Evolutionary conservation across 2,329 filamentous ascomycete genomes (phyloP).

Genomic region (Chlorencoelia australis): DNA sequence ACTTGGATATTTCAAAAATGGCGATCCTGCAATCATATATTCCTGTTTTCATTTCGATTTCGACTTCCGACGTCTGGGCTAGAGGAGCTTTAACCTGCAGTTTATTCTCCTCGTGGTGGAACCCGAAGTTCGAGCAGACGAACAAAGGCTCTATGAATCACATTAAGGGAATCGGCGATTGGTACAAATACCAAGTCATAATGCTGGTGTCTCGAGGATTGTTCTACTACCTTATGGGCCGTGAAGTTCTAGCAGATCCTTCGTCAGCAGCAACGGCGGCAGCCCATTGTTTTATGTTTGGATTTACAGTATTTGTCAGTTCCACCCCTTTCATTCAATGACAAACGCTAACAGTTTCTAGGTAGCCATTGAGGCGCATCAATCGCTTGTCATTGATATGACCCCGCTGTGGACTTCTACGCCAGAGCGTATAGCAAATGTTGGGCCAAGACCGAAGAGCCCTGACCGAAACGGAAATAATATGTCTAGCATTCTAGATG

Average conservation of each 20-base stretch:
- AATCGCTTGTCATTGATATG: conserved; percentile 23
- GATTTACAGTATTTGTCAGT: conserved; percentile 45
- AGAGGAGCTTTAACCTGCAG: conserved; percentile 39
- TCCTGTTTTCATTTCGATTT: background rate
- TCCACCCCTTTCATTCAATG: background rate
- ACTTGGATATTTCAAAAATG: background rate
- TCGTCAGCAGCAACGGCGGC: conserved; percentile 10
- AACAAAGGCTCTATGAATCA: conserved; percentile 49
- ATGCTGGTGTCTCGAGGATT: conserved; percentile 45
- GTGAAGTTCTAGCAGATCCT: conserved; percentile 13
- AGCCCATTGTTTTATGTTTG: conserved; percentile 45
- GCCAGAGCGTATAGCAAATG: conserved; percentile 16
- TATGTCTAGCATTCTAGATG: conserved; percentile 31
- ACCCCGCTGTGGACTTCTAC: conserved; percentile 40
- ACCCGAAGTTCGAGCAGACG: conserved; percentile 52
- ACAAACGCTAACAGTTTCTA: conserved; percentile 10
- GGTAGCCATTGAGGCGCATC: conserved; percentile 14
- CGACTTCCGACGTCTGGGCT: conserved; percentile 12
- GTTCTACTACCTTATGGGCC: conserved; percentile 28
- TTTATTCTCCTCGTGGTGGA: conserved; percentile 54
- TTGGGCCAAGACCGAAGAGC: conserved; percentile 15
- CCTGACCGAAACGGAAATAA: conserved; percentile 29
- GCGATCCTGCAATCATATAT: background rate
- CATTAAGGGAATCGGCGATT: conserved; percentile 49
- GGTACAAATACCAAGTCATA: conserved; percentile 56